Evolutionary conservation across 2,329 filamentous ascomycete species (phyloP), one percentile per base, ranked within the genome.

Genomic region (Arachnomyces sp.): DNA sequence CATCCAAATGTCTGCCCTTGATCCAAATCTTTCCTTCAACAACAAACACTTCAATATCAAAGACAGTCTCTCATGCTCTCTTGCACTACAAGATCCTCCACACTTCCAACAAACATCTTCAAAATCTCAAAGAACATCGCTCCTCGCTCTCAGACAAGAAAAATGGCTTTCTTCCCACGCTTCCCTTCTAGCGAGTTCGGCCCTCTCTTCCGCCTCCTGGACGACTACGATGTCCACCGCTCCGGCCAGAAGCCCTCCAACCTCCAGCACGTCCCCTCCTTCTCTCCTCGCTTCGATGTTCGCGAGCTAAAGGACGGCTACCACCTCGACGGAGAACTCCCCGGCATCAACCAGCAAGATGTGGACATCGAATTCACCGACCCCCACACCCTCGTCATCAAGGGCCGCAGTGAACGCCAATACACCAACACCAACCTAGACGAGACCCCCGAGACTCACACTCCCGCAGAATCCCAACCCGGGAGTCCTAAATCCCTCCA

Each of bases 291-390:
- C 20, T 70, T 70, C 40, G 67, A 71, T 44, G 64, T 70, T 16
- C 57, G 63, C 30, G 67, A 70, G 51, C 34, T 51, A 15, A 53
- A 58, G 3, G 52, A 65, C 9, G 55, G 49, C 36, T 71, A 70
- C 46, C 50, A 63, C 40, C 59, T 71, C 2, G 59, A 69, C 36
- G 67, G 66, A 31, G 67, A 70, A 43, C 51, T 70, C 0, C 65
- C 67, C 2, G 67, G 67, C 11, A 55, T 66, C 28, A 56, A 57
- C 34, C 63, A 67, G 44, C 59, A 60, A 43, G 56, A 67, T 39
- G 55, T 71, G 18, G 60, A 68, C 7, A 67, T 71, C 32, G 64
- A 68, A 49, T 70, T 71, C 50, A 58, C 59, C 34, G 67, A 71
- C 39, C 50, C 63, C 7, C 56, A 64, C 18, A 71, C 66, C 0